Percentiles rank a stretch among this genome's conserved stretches.
phyloP scores from a whole-genome alignment of 805 yeast species.

The Wickerhamomyces ciferrii region DNA sequence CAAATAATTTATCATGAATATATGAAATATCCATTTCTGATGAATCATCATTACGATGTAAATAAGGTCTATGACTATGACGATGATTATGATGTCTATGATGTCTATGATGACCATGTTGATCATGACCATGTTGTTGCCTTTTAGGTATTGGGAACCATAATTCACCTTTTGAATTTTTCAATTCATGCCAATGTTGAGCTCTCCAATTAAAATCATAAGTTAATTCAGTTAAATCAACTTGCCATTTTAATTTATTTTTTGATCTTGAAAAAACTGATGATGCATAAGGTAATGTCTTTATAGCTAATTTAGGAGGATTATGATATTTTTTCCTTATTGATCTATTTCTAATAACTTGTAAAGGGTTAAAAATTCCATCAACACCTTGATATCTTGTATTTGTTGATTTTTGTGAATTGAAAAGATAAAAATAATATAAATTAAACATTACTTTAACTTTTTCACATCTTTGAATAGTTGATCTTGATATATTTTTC shows the following conservation, averaged over 20 bases:
- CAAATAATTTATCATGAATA: constrained; percentile 19
- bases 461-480: constrained; percentile 42
- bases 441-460: constrained; percentile 34
- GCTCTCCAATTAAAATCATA: constrained; percentile 56
- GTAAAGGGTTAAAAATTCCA: constrained; percentile 77
- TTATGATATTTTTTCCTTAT: constrained; percentile 47
- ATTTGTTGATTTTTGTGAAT: constrained; percentile 11
- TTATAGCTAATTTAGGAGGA: constrained; percentile 37
- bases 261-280: constrained; percentile 49
- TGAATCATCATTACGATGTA: not conserved
- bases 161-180: constrained; percentile 36
- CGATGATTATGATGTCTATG: not conserved
- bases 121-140: no score
- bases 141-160: constrained; percentile 54
- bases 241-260: constrained; percentile 55
- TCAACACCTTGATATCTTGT: constrained; percentile 40
- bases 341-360: constrained; percentile 69
- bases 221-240: constrained; percentile 52
- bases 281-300: constrained; percentile 57
- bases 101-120: constrained; percentile 3
- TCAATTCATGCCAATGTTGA: constrained; percentile 48
- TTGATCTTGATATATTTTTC: constrained; percentile 27
- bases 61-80: constrained; percentile 4
- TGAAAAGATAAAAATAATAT: constrained; percentile 18
- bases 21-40: constrained; percentile 2